Base-by-base conservation (phyloP, 345 rosid genomes). In the Chamaenerion angustifolium region DNA sequence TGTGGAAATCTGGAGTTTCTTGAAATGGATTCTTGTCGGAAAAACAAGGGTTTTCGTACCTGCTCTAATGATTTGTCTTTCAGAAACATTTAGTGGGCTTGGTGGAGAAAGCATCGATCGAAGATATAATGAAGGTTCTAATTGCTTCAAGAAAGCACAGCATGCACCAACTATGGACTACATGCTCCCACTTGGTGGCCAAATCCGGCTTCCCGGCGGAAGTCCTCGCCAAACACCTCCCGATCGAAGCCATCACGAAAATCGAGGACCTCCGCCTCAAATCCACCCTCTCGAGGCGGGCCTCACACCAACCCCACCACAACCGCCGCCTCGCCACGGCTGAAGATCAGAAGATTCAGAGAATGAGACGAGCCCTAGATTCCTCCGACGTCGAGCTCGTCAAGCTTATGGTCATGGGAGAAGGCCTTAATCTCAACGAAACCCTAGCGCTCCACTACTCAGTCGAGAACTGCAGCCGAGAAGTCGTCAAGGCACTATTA, bases 61-160 rank as follows among this genome's bases (percentile, higher is more conserved):
- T n/a, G n/a, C n/a, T n/a, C n/a, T n/a, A n/a, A n/a, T n/a, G n/a
- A 1, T 21, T 45, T 45, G 31, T 58, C 62, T 59, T 54, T 8
- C 85, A 90, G 98, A 86, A 86, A 65, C 98, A 90, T 71, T 64
- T 90, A 64, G 88, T 80, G 16, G 71, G 72, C 61, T 83, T 81
- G 92, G 96, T 90, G 18, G 98, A 86, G 70, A 90, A 90, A 69
- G 92, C 92, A 3, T 83, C 96, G 9, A 90, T 86, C 27, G 98
- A 90, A 58, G 98, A 90, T 69, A 92, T 90, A 8, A 86, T 83
- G 98, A 90, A 90, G 61, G 98, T 90, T 8, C 68, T 90, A 13
- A 81, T 86, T 61, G 96, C 98, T 40, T 90, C 98, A 47, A 76
- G 96, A 67, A 90, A 78, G 56, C 96, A 86, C 78, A 95, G 81